phyloP scores from a whole-genome alignment of 1,284 basidiomycete genomes.

The Pseudozyma hubeiensis region DNA sequence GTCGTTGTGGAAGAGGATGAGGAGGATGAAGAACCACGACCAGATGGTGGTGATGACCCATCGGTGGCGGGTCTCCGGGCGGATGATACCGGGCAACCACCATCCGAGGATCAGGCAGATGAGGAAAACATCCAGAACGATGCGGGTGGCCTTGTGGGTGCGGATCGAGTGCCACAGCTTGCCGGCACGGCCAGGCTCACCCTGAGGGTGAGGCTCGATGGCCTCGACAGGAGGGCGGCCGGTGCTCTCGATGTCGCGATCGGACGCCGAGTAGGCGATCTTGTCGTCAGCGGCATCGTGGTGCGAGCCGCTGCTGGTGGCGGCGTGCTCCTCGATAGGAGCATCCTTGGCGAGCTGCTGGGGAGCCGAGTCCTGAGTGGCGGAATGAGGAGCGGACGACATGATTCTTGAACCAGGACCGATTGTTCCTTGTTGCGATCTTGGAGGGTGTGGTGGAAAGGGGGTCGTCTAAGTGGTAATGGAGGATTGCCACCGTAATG shows the following conservation, averaged over 20 bases:
- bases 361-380: slow-evolving; percentile 12
- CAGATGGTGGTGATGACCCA: slow-evolving; percentile 57
- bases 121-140: slow-evolving; percentile 38
- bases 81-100: slow-evolving; percentile 56
- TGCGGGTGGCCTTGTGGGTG: slow-evolving; percentile 39
- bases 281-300: slow-evolving; percentile 46
- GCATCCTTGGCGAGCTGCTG: slow-evolving; percentile 40
- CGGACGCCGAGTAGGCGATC: slow-evolving; percentile 43
- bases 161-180: slow-evolving; percentile 43
- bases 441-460: not conserved
- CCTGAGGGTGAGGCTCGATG: slow-evolving; percentile 50
- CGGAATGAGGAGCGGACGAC: slow-evolving; percentile 19
- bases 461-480: not conserved
- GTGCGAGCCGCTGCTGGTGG: slow-evolving; percentile 36
- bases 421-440: not conserved
- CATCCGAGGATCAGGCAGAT: slow-evolving; percentile 51
- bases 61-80: slow-evolving; percentile 47
- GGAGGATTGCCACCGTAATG: slow-evolving; percentile 4
- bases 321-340: slow-evolving; percentile 22
- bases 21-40: slow-evolving; percentile 63
- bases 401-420: slow-evolving; percentile 8
- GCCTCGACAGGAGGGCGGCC: slow-evolving; percentile 33
- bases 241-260: slow-evolving; percentile 49
- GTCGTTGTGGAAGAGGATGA: slow-evolving; percentile 65
- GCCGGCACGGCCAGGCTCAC: slow-evolving; percentile 42